These are phyloP conservation scores for Psilocybe cubensis DNA, from an alignment of 768 basidiomycete genomes.

Conservation along the genomic window DNA sequence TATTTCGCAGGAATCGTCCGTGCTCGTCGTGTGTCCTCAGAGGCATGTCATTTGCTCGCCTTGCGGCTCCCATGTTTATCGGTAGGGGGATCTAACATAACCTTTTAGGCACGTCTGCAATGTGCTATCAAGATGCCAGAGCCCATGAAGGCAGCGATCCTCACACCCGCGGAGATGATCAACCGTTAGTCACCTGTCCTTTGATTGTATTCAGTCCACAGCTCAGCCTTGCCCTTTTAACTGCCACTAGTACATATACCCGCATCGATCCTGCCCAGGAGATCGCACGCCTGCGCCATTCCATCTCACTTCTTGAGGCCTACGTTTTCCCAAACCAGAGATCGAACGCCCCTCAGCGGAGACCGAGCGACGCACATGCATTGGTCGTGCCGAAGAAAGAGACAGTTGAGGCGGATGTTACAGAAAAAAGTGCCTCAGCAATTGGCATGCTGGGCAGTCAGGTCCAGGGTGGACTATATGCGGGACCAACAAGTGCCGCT, in stretches of 20 bases:
- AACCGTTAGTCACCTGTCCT: constrained; percentile 46
- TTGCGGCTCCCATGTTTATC: constrained; percentile 22
- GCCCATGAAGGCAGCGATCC: constrained; percentile 61
- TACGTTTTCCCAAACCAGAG: constrained; percentile 54
- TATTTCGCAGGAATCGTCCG: constrained; percentile 68
- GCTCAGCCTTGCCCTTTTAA: constrained; percentile 18
- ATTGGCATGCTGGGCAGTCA: constrained; percentile 74
- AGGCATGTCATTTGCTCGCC: constrained; percentile 47
- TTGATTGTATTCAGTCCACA: constrained; percentile 17
- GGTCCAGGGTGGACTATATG: constrained; percentile 70
- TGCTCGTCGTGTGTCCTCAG: constrained; percentile 87
- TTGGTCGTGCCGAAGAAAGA: constrained; percentile 58
- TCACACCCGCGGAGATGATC: constrained; percentile 61
- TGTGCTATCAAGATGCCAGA: constrained; percentile 78
- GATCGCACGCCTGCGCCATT: constrained; percentile 69
- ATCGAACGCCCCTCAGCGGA: constrained; percentile 32
- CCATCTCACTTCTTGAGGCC: constrained; percentile 67
- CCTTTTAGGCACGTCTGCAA: constrained; percentile 70
- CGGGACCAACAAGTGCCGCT: constrained; percentile 78
- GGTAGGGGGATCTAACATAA: constrained; percentile 24
- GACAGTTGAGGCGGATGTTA: constrained; percentile 45
- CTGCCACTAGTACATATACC: constrained; percentile 34
- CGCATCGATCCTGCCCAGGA: constrained; percentile 68
- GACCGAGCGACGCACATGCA: constrained; percentile 38
- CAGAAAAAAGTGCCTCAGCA: constrained; percentile 46